Conservation (phyloP, 176 grass and related monocot species). For the Chloris gayana region DNA sequence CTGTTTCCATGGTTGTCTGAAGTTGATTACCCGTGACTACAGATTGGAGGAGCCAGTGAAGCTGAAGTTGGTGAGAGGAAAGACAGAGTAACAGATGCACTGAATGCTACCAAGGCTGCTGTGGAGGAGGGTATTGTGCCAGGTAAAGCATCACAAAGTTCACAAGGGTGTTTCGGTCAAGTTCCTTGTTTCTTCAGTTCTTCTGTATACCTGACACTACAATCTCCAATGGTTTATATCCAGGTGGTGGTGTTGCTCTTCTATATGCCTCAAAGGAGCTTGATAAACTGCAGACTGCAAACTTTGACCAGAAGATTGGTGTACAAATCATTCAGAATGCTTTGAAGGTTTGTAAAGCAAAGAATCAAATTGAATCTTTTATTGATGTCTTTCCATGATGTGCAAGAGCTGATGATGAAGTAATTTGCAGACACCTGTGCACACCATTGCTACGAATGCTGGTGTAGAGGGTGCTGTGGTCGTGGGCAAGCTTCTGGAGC, state of each 20-base stretch:
- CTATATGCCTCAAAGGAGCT: conserved; percentile 96
- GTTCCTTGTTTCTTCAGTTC: background rate
- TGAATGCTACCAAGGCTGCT: conserved; percentile 97
- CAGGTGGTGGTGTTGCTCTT: conserved; percentile 96
- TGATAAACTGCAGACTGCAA: conserved; percentile 78
- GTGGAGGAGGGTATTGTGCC: conserved; percentile 98
- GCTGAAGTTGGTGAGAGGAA: conserved; percentile 93
- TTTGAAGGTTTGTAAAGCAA: conserved; percentile 64
- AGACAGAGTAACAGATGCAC: conserved; percentile 91
- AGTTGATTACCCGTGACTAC: conserved; percentile 30
- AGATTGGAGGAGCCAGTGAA: conserved; percentile 98
- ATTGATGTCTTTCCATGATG: background rate
- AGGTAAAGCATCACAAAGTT: conserved; percentile 40
- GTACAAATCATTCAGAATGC: conserved; percentile 99
- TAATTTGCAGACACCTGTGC: conserved; percentile 75
- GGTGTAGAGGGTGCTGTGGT: conserved; percentile 95
- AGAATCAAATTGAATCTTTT: background rate
- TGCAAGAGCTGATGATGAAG: conserved; percentile 12
- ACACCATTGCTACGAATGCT: conserved; percentile 93
- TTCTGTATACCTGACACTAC: background rate
- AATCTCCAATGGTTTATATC: conserved; percentile 29
- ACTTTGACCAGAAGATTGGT: conserved; percentile 99
- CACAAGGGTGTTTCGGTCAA: background rate
- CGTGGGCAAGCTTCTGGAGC: conserved; percentile 97
- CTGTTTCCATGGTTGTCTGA: background rate